These are phyloP conservation scores for Gynochthodes officinalis DNA, from an alignment of 257 asterid genomes.

Conservation along the genomic window DNA sequence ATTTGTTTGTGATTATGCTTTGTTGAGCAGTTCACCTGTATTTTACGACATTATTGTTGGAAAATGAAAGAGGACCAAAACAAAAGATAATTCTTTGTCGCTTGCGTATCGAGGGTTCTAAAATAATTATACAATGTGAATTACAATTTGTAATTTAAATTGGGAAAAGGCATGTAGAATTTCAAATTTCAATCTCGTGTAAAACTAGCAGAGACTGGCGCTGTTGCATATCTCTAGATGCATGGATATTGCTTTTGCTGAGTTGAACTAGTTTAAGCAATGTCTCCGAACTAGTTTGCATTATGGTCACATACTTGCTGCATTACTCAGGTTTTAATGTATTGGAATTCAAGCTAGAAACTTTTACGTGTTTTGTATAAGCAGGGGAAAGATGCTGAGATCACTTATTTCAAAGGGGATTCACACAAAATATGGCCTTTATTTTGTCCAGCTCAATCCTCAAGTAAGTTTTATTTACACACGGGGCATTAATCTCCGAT, in stretches of 20 bases:
- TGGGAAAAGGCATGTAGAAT: too few species aligned
- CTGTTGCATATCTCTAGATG: too few species aligned
- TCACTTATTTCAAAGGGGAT: slow-evolving; percentile 34
- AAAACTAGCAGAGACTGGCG: too few species aligned
- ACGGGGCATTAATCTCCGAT: slow-evolving; percentile 1
- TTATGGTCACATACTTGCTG: too few species aligned
- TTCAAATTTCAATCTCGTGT: too few species aligned
- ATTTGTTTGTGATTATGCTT: neutral
- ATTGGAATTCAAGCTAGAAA: neutral
- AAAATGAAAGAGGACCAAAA: neutral
- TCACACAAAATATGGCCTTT: slow-evolving; percentile 20
- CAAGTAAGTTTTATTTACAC: slow-evolving; percentile 33
- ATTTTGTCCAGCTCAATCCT: slow-evolving; percentile 34
- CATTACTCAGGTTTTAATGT: neutral
- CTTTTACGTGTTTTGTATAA: neutral
- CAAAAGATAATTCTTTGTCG: too few species aligned
- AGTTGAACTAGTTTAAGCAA: too few species aligned
- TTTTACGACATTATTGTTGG: neutral
- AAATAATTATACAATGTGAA: too few species aligned
- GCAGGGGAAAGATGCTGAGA: slow-evolving; percentile 39
- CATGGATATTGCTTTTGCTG: too few species aligned
- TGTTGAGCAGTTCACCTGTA: neutral
- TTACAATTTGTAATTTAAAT: too few species aligned
- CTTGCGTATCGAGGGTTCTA: too few species aligned
- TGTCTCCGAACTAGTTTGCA: too few species aligned